phyloP scores from a whole-genome alignment of 1,139 yeast species.

The Taphrina populina region DNA sequence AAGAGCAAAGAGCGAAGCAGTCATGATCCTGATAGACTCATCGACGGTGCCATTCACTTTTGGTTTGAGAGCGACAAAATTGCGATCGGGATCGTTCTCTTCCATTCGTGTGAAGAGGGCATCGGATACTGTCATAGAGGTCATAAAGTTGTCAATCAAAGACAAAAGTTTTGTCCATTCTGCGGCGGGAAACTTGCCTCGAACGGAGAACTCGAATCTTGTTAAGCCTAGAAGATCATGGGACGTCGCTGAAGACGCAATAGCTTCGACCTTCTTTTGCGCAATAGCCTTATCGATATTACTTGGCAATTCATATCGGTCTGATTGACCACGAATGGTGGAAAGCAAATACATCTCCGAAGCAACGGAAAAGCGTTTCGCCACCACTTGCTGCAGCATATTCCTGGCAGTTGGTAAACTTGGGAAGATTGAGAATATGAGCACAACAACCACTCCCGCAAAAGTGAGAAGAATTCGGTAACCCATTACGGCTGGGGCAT shows the following conservation, averaged over 20 bases:
- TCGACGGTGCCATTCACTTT: background rate
- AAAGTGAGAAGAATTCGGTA: constrained; percentile 26
- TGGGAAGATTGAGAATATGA: constrained; percentile 26
- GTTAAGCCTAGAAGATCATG: constrained; percentile 17
- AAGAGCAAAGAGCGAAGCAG: constrained; percentile 9
- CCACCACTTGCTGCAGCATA: constrained; percentile 6
- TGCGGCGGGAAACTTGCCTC: constrained; percentile 15
- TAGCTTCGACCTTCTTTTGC: constrained; percentile 6
- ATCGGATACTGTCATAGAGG: constrained; percentile 20
- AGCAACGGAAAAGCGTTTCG: constrained; percentile 14
- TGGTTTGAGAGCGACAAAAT: background rate
- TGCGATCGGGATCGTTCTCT: background rate
- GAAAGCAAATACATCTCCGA: constrained; percentile 17
- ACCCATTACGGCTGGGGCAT: constrained; percentile 28
- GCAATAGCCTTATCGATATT: constrained; percentile 25
- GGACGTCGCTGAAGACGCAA: constrained; percentile 15
- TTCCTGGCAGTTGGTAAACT: constrained; percentile 20
- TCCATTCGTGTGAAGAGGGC: constrained; percentile 12
- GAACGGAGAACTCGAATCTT: constrained; percentile 16
- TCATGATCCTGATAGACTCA: background rate
- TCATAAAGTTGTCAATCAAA: constrained; percentile 12
- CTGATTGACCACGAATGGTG: constrained; percentile 8
- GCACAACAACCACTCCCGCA: constrained; percentile 28
- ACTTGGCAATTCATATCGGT: constrained; percentile 8
- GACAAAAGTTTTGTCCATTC: constrained; percentile 18